Percentiles rank a stretch among this genome's conserved stretches.
Evolutionary conservation across 352 stramenopile species (phyloP).

Genomic region (Plasmopara viticola): DNA sequence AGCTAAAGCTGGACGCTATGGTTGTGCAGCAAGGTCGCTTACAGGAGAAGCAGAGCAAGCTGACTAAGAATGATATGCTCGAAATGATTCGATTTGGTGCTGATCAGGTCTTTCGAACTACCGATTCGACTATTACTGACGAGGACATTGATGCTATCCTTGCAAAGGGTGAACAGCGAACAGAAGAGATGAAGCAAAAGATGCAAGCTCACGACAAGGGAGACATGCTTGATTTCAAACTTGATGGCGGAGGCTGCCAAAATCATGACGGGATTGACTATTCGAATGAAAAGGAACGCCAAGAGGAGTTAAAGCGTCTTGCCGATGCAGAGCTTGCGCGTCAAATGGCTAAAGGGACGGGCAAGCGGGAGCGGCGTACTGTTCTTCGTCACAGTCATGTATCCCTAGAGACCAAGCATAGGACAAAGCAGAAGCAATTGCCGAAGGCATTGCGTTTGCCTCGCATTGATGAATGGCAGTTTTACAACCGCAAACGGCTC

Average conservation of each 20-base stretch:
- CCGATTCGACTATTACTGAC: slow-evolving; percentile 95
- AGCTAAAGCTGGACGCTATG: slow-evolving; percentile 90
- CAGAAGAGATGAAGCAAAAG: slow-evolving; percentile 86
- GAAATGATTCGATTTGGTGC: slow-evolving; percentile 97
- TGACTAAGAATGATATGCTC: slow-evolving; percentile 95
- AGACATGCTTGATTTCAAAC: slow-evolving; percentile 84
- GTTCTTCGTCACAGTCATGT: slow-evolving; percentile 62
- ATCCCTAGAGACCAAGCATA: slow-evolving; percentile 39
- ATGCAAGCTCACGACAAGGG: slow-evolving; percentile 82
- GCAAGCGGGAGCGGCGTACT: slow-evolving; percentile 76
- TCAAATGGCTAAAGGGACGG: slow-evolving; percentile 74
- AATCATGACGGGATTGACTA: slow-evolving; percentile 96
- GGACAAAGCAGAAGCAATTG: slow-evolving; percentile 68
- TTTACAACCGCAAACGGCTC: slow-evolving; percentile 76
- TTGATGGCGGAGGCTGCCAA: slow-evolving; percentile 91
- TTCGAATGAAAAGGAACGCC: slow-evolving; percentile 88
- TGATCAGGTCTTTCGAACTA: slow-evolving; percentile 96
- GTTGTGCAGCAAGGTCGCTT: slow-evolving; percentile 82
- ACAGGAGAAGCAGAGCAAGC: slow-evolving; percentile 87
- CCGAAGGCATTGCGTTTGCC: slow-evolving; percentile 74
- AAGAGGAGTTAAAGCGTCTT: slow-evolving; percentile 80
- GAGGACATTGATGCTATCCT: slow-evolving; percentile 98
- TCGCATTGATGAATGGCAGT: slow-evolving; percentile 86
- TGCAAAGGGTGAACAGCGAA: slow-evolving; percentile 80
- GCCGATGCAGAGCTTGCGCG: slow-evolving; percentile 76